Conservation (phyloP, 2,329 filamentous ascomycete species). For the Thermoascus crustaceus region DNA sequence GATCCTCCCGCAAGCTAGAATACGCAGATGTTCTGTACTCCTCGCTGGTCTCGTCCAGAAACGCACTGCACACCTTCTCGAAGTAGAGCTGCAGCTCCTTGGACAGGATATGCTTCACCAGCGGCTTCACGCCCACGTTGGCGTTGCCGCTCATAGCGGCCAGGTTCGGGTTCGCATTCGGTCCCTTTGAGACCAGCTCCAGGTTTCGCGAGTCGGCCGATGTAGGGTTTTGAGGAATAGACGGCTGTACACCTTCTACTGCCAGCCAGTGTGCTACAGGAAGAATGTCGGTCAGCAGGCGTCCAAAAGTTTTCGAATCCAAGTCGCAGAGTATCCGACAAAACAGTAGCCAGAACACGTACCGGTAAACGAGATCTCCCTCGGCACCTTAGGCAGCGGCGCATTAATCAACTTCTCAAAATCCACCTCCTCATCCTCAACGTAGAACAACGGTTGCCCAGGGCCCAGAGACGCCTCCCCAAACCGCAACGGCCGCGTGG, state of each 20-base stretch:
- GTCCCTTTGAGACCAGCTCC: slow-evolving; percentile 82
- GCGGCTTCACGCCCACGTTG: slow-evolving; percentile 73
- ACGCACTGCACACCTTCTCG: slow-evolving; percentile 82
- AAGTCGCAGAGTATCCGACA: background rate
- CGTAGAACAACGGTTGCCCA: slow-evolving; percentile 90
- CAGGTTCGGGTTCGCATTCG: slow-evolving; percentile 76
- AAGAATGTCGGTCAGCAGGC: slow-evolving; percentile 8
- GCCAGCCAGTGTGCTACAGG: slow-evolving; percentile 84
- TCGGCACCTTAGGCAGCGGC: slow-evolving; percentile 84
- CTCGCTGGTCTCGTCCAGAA: slow-evolving; percentile 81
- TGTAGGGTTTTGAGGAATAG: slow-evolving; percentile 92
- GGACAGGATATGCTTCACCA: slow-evolving; percentile 91
- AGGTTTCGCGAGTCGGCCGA: slow-evolving; percentile 73
- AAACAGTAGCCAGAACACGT: slow-evolving; percentile 17
- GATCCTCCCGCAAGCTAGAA: slow-evolving; percentile 77
- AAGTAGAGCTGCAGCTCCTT: slow-evolving; percentile 97
- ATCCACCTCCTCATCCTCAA: slow-evolving; percentile 97
- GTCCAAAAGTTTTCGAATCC: too few relatives aligned
- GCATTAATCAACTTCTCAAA: slow-evolving; percentile 99
- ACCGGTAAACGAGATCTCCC: slow-evolving; percentile 90
- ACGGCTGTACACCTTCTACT: slow-evolving; percentile 92
- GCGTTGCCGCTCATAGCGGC: slow-evolving; percentile 78
- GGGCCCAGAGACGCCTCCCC: slow-evolving; percentile 90
- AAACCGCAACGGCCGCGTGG: slow-evolving; percentile 77
- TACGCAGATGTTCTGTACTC: slow-evolving; percentile 80